Evolutionary conservation across 257 asterid species (phyloP).

Genomic region (Leptodermis oblonga): DNA sequence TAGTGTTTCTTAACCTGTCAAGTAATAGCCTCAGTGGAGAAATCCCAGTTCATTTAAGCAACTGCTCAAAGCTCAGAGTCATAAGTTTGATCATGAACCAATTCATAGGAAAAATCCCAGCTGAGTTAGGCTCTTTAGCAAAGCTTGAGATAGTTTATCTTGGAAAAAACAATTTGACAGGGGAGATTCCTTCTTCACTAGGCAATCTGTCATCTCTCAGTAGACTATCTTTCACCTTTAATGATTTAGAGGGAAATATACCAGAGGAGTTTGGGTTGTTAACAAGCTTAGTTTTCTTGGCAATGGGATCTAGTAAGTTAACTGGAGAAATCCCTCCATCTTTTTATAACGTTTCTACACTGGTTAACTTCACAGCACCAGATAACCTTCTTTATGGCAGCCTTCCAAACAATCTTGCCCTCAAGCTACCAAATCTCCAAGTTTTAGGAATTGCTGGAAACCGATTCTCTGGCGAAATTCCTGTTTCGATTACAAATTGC

Average conservation of each 20-base stretch:
- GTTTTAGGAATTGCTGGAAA: neutral
- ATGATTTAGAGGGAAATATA: constrained; percentile 16
- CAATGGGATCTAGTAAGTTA: constrained; percentile 17
- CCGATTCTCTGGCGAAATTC: neutral
- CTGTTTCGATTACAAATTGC: neutral
- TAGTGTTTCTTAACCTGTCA: constrained; percentile 13
- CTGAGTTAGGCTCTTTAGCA: constrained; percentile 17
- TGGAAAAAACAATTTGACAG: constrained; percentile 20
- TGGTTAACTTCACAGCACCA: neutral
- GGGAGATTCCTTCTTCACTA: constrained; percentile 25
- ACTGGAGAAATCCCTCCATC: constrained; percentile 14
- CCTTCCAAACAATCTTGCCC: too few relatives aligned
- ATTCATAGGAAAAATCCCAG: neutral
- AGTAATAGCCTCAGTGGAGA: neutral
- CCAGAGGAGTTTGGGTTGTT: constrained; percentile 29
- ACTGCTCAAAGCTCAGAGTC: neutral
- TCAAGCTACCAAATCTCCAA: neutral
- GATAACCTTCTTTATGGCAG: neutral
- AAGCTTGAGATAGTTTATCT: constrained; percentile 23
- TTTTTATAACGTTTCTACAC: neutral
- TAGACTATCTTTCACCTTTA: neutral
- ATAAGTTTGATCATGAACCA: too few relatives aligned
- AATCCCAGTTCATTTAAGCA: neutral
- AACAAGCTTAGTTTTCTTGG: constrained; percentile 10
- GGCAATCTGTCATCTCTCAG: constrained; percentile 27